A percentile compares a stretch with the other conserved stretches of the same genome.
phyloP scores from a whole-genome alignment of 176 grass and related monocot species.

The Phyllostachys edulis region DNA sequence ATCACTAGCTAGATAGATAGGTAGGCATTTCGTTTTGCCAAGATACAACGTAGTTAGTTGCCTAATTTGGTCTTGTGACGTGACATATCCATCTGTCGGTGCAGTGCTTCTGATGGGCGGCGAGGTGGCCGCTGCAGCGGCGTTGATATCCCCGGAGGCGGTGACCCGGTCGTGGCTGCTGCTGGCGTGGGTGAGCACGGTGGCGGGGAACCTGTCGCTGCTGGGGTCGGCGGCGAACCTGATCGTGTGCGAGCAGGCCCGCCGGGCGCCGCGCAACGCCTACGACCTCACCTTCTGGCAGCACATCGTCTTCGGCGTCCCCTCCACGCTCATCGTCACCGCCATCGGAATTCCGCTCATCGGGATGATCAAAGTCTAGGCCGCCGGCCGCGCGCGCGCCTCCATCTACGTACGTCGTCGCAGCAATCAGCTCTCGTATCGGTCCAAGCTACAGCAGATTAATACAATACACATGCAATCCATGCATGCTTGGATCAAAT shows the following conservation, averaged over 20 bases:
- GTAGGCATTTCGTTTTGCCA: too few relatives aligned
- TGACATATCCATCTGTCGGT: background rate
- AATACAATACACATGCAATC: too few relatives aligned
- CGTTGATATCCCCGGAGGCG: conserved; percentile 42
- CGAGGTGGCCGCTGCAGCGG: conserved; percentile 50
- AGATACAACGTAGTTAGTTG: too few relatives aligned
- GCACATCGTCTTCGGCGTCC: conserved; percentile 60
- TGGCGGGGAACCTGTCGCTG: conserved; percentile 48
- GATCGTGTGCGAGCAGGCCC: conserved; percentile 77
- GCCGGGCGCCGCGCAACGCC: conserved; percentile 40
- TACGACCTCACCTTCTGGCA: conserved; percentile 75
- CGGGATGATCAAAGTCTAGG: conserved; percentile 18
- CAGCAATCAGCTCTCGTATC: too few relatives aligned
- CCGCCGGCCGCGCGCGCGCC: too few relatives aligned
- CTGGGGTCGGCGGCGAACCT: conserved; percentile 81
- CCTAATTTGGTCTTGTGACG: background rate
- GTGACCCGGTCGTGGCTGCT: conserved; percentile 38
- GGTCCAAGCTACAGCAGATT: too few relatives aligned
- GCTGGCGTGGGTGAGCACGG: conserved; percentile 54
- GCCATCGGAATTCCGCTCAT: conserved; percentile 56
- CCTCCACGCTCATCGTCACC: conserved; percentile 67
- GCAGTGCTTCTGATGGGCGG: conserved; percentile 60
- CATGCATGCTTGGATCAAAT: too few relatives aligned
- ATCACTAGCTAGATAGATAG: background rate
- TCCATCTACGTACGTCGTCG: too few relatives aligned